Evolutionary conservation across 2,329 filamentous ascomycete genomes (phyloP).

Genomic region (Metarhizium sp.): DNA sequence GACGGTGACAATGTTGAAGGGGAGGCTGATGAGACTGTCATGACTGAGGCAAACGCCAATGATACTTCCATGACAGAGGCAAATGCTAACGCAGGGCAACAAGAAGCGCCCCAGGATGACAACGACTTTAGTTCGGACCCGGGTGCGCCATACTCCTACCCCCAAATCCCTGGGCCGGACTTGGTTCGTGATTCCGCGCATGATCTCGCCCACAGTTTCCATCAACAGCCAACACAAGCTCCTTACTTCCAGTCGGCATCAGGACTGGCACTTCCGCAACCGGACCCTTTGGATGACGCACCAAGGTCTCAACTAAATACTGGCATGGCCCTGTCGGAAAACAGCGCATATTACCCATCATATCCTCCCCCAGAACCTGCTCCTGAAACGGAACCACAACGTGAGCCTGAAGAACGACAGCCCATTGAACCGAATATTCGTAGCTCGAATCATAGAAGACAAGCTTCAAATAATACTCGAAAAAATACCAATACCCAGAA

Average conservation of each 20-base stretch:
- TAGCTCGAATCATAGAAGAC: not conserved
- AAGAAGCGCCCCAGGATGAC: not conserved
- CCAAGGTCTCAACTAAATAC: not conserved
- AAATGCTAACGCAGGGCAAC: constrained; percentile 1
- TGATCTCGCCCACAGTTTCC: constrained; percentile 12
- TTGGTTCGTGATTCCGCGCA: constrained; percentile 1
- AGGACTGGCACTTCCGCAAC: constrained; percentile 16
- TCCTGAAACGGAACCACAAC: not conserved
- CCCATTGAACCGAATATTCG: not conserved
- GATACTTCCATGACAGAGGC: constrained; percentile 2
- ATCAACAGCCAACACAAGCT: constrained; percentile 10
- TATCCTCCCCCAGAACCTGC: constrained; percentile 4
- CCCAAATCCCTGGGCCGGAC: constrained; percentile 19
- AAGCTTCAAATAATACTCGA: not conserved
- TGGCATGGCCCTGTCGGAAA: constrained; percentile 11
- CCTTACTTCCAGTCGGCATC: constrained; percentile 21
- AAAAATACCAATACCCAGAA: not conserved
- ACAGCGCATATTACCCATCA: constrained; percentile 11
- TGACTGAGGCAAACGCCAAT: constrained; percentile 9
- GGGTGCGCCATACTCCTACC: constrained; percentile 13
- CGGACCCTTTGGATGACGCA: constrained; percentile 8
- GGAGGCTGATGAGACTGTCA: not conserved
- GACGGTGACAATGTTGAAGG: constrained; percentile 10
- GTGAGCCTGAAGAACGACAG: not conserved
- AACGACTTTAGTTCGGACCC: not conserved